A percentile compares a stretch with the other conserved stretches of the same genome.
Conservation (phyloP, 2,329 filamentous ascomycete genomes). For the Chrysoporthe deuterocubensis region DNA sequence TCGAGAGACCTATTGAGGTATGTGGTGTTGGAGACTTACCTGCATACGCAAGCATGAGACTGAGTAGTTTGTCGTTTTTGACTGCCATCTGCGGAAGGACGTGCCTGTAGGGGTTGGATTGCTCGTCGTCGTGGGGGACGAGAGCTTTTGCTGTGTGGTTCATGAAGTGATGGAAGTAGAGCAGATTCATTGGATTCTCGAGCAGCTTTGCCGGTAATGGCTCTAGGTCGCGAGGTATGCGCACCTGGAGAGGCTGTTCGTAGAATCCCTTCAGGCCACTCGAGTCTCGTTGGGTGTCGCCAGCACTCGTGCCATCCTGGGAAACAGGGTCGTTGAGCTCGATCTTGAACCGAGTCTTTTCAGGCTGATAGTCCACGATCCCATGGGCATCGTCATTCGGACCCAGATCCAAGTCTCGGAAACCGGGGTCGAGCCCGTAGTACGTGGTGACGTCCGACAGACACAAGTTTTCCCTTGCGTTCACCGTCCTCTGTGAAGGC, state of each 20-base stretch:
- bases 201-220: slow-evolving; percentile 57
- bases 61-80: slow-evolving; percentile 71
- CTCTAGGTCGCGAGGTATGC: slow-evolving; percentile 52
- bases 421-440: slow-evolving; percentile 74
- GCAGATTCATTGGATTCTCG: slow-evolving; percentile 79
- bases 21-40: slow-evolving; percentile 36
- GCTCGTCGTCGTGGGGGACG: slow-evolving; percentile 55
- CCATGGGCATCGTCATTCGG: slow-evolving; percentile 73
- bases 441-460: slow-evolving; percentile 46
- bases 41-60: slow-evolving; percentile 78
- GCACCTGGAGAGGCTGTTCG: slow-evolving; percentile 67
- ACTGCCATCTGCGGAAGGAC: slow-evolving; percentile 66
- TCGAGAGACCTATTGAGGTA: background rate
- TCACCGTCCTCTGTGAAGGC: slow-evolving; percentile 27
- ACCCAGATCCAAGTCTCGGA: slow-evolving; percentile 70
- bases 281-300: slow-evolving; percentile 32
- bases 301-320: slow-evolving; percentile 2
- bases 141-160: slow-evolving; percentile 74
- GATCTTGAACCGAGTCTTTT: background rate
- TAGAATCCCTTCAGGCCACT: slow-evolving; percentile 70
- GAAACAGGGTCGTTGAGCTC: background rate
- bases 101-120: slow-evolving; percentile 57
- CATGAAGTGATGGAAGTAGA: slow-evolving; percentile 70
- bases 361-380: slow-evolving; percentile 48
- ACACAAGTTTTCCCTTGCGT: slow-evolving; percentile 25